These are phyloP conservation scores for Discostella stelligeroides DNA, from an alignment of 108 stramenopile genomes.

Conservation along the genomic window DNA sequence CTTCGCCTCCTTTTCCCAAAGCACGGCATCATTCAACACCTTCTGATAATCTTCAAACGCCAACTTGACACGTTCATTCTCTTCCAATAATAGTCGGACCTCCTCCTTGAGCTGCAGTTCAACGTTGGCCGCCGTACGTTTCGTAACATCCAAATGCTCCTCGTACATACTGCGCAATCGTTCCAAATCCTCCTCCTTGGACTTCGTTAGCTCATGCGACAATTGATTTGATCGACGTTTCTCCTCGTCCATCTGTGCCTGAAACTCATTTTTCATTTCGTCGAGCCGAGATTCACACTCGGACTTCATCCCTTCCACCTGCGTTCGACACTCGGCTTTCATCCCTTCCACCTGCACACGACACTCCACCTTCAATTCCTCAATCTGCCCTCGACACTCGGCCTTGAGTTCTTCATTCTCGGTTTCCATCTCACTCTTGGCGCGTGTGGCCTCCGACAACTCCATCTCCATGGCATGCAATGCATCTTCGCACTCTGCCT, in stretches of 20 bases:
- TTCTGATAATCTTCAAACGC: constrained; percentile 30
- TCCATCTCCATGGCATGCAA: too few species aligned
- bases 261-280: not conserved
- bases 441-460: too few species aligned
- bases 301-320: constrained; percentile 45
- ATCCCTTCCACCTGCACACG: too few species aligned
- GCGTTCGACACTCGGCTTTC: too few species aligned
- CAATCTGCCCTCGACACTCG: too few species aligned
- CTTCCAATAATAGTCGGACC: constrained; percentile 31
- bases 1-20: constrained; percentile 36
- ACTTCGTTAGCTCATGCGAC: constrained; percentile 28
- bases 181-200: constrained; percentile 45
- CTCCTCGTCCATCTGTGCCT: constrained; percentile 35
- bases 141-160: constrained; percentile 35
- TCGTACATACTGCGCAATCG: constrained; percentile 40
- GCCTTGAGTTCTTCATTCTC: too few species aligned
- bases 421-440: too few species aligned
- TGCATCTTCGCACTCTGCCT: too few species aligned
- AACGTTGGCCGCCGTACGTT: too few species aligned
- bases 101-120: constrained; percentile 40
- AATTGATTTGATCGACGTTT: constrained; percentile 8
- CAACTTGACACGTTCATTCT: constrained; percentile 50
- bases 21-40: constrained; percentile 23
- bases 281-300: constrained; percentile 37
- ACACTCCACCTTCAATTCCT: too few species aligned